A percentile compares a stretch with the other conserved stretches of the same genome.
phyloP scores from a whole-genome alignment of 2,329 filamentous ascomycete genomes.

The Phyllosticta citriasiana region DNA sequence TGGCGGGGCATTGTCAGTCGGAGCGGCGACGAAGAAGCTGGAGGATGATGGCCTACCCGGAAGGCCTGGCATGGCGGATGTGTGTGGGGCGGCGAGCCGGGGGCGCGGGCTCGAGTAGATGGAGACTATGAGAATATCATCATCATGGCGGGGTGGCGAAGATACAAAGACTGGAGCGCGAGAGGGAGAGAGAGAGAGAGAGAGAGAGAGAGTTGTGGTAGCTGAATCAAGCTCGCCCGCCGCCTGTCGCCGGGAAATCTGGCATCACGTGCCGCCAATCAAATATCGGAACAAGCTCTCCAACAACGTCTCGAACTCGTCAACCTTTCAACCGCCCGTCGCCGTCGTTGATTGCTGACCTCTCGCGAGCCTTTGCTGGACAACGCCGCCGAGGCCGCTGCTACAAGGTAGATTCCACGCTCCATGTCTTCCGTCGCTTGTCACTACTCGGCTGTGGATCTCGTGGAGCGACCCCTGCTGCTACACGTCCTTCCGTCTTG shows the following conservation, averaged over 20 bases:
- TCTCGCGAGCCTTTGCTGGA: neutral
- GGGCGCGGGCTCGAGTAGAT: slow-evolving; percentile 24
- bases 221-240: neutral
- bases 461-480: slow-evolving; percentile 7
- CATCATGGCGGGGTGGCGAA: neutral
- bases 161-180: neutral
- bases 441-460: slow-evolving; percentile 4
- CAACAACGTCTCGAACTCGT: neutral
- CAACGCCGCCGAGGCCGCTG: neutral
- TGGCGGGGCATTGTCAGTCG: slow-evolving; percentile 8
- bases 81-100: slow-evolving; percentile 13
- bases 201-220: neutral
- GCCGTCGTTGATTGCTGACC: neutral
- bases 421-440: slow-evolving; percentile 4
- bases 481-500: slow-evolving; percentile 10
- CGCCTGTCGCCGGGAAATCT: neutral
- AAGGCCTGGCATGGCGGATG: slow-evolving; percentile 38
- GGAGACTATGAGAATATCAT: slow-evolving; percentile 15
- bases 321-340: neutral
- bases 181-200: neutral
- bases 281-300: neutral
- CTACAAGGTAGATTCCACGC: neutral
- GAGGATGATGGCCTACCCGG: slow-evolving; percentile 29
- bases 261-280: neutral
- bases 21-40: neutral